phyloP scores from a whole-genome alignment of 129 eudicot genomes.

The Smallanthus sonchifolius region DNA sequence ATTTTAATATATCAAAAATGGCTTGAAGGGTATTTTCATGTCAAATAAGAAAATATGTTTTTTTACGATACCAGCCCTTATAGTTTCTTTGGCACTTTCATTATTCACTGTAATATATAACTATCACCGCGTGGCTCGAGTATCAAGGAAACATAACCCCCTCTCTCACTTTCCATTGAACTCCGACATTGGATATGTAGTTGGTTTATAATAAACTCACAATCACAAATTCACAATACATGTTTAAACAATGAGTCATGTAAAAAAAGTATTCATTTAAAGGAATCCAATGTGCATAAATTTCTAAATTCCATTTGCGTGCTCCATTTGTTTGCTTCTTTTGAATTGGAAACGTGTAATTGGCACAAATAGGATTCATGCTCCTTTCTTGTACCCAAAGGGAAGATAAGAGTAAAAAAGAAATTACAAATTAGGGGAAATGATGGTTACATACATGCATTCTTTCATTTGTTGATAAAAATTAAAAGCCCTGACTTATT shows the following conservation, averaged over 20 bases:
- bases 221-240: neutral
- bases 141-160: too few relatives aligned
- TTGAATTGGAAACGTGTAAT: constrained; percentile 11
- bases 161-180: too few relatives aligned
- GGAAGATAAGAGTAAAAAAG: constrained; percentile 12
- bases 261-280: too few relatives aligned
- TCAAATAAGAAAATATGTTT: too few relatives aligned
- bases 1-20: too few relatives aligned
- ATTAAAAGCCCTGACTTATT: neutral
- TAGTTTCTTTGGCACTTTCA: too few relatives aligned
- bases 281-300: neutral
- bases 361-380: constrained; percentile 3
- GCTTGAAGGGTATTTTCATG: too few relatives aligned
- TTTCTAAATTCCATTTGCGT: neutral
- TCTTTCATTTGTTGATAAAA: neutral
- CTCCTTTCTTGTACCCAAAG: constrained; percentile 27
- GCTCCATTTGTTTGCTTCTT: neutral
- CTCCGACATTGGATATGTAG: neutral
- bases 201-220: neutral
- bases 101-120: too few relatives aligned
- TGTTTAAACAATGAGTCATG: neutral
- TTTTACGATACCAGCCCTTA: too few relatives aligned
- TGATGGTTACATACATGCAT: constrained; percentile 10
- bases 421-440: neutral
- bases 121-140: too few relatives aligned